Evolutionary conservation across 306 rosid genomes (phyloP), one percentile per base, ranked within the genome.

Genomic region (Myrica gale): DNA sequence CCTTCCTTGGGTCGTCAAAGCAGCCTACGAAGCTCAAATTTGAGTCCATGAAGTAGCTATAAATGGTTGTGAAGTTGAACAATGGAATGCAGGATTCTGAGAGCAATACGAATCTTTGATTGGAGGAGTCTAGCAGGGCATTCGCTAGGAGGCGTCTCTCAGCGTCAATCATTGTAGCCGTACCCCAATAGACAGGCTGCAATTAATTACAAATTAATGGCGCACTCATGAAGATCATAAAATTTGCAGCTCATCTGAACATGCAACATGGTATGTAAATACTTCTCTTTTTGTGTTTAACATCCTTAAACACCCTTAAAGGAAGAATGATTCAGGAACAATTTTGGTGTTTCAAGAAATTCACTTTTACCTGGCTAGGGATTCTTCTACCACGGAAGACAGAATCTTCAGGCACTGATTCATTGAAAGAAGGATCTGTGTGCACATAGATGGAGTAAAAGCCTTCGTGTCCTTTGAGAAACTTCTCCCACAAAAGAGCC

Each of bases 51-150:
- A 91, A 77, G 57, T 87, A 45, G 53, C 75, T 8, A 62, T 86
- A 83, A 26, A 84, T 60, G 19, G 87, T 71, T 51, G 19, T 81
- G 89, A 89, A 91, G 81, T 84, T 83, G 82, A 87, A 91, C 39
- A 91, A 63, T 0, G 91, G 93, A 7, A 91, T 85, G 91, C 93
- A 90, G 0, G 91, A 82, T 48, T 91, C 92, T 6, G 96, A 89
- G 45, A 87, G 87, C 6, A 91, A 79, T 16, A 87, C 81, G 56
- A 91, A 87, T 42, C 91, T 82, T 65, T 85, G 84, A 52, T 91
- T 91, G 21, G 87, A 84, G 7, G 7, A 7, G 74, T 91, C 93
- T 9, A 89, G 71, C 3, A 90, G 83, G 57, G 92, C 96, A 70
- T 82, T 86, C 16, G 88, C 88, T 55, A 90, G 41, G 26, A 90